A percentile compares a stretch with the other conserved stretches of the same genome.
phyloP scores from a whole-genome alignment of 495 filamentous ascomycete species.

The Aspergillus coremiiformis region DNA sequence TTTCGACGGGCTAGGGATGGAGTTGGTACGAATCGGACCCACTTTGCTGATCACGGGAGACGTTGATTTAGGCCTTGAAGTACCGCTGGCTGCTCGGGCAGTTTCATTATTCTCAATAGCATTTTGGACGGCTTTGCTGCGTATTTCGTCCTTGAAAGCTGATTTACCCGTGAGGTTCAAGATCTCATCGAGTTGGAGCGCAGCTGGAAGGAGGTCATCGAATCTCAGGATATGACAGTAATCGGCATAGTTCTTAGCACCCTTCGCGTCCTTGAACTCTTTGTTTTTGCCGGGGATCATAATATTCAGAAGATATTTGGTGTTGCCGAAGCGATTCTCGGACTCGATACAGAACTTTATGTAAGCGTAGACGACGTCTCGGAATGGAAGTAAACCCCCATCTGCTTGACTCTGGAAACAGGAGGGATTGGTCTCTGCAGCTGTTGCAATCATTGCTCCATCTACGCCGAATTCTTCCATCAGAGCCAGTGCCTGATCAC shows the following conservation, averaged over 20 bases:
- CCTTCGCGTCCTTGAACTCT: conserved; percentile 46
- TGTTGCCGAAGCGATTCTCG: conserved; percentile 83
- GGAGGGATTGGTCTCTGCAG: conserved; percentile 81
- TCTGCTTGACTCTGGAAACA: conserved; percentile 62
- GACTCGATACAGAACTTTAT: conserved; percentile 60
- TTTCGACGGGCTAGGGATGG: conserved; percentile 24
- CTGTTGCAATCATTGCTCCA: conserved; percentile 93
- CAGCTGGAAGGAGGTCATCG: conserved; percentile 49
- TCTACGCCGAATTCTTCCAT: conserved; percentile 73
- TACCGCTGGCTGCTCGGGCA: conserved; percentile 37
- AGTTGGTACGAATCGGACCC: conserved; percentile 37
- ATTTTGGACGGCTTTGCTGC: conserved; percentile 43
- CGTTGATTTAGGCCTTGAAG: conserved; percentile 23
- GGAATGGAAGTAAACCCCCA: conserved; percentile 63
- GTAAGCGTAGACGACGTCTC: conserved; percentile 67
- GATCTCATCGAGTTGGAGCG: conserved; percentile 55
- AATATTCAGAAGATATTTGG: conserved; percentile 80
- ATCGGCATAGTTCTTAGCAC: conserved; percentile 56
- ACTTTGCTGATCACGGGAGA: conserved; percentile 18
- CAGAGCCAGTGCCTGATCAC: conserved; percentile 59
- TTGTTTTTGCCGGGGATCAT: conserved; percentile 73
- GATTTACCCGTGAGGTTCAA: conserved; percentile 50
- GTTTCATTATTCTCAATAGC: conserved; percentile 44
- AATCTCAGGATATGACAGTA: conserved; percentile 55
- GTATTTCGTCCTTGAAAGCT: conserved; percentile 21